These are phyloP conservation scores for Coccinonectria pachysandricola DNA, from an alignment of 2,329 filamentous ascomycete species.

Conservation along the genomic window DNA sequence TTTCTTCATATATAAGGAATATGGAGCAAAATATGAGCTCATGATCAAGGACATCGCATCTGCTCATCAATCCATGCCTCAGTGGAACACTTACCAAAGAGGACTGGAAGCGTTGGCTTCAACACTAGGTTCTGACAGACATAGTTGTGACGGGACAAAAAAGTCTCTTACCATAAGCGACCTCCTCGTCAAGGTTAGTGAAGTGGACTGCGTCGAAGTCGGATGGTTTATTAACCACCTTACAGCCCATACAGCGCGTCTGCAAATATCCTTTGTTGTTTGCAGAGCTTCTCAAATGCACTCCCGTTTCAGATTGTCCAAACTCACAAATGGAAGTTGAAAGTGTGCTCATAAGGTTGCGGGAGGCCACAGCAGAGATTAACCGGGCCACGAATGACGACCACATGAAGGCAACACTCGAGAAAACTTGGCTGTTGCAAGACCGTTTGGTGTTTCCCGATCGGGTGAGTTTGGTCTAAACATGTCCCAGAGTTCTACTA, in stretches of 20 bases:
- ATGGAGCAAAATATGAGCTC: constrained; percentile 79
- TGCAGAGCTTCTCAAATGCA: constrained; percentile 70
- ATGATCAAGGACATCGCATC: constrained; percentile 69
- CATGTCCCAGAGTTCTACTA: background rate
- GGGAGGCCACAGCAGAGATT: constrained; percentile 67
- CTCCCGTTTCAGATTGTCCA: constrained; percentile 76
- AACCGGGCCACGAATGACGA: constrained; percentile 76
- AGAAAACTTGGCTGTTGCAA: constrained; percentile 78
- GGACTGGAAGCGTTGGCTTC: constrained; percentile 77
- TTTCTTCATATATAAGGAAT: constrained; percentile 85
- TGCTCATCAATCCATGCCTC: constrained; percentile 55
- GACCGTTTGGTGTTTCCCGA: constrained; percentile 67
- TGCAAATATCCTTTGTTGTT: constrained; percentile 88
- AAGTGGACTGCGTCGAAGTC: too few species aligned
- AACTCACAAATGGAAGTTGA: constrained; percentile 72
- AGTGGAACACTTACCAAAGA: constrained; percentile 72
- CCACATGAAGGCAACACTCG: constrained; percentile 56
- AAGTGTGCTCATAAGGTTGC: constrained; percentile 58
- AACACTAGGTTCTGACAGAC: constrained; percentile 60
- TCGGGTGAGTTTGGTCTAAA: constrained; percentile 40
- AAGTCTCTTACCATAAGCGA: constrained; percentile 78
- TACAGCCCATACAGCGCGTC: constrained; percentile 78
- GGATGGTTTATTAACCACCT: too few species aligned
- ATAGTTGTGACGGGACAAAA: constrained; percentile 49
- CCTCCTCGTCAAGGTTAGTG: constrained; percentile 74